A percentile compares a stretch with the other conserved stretches of the same genome.
Evolutionary conservation across 225 moss, liverwort and hornwort genomes (phyloP).

Genomic region (Marchantia polymorpha): DNA sequence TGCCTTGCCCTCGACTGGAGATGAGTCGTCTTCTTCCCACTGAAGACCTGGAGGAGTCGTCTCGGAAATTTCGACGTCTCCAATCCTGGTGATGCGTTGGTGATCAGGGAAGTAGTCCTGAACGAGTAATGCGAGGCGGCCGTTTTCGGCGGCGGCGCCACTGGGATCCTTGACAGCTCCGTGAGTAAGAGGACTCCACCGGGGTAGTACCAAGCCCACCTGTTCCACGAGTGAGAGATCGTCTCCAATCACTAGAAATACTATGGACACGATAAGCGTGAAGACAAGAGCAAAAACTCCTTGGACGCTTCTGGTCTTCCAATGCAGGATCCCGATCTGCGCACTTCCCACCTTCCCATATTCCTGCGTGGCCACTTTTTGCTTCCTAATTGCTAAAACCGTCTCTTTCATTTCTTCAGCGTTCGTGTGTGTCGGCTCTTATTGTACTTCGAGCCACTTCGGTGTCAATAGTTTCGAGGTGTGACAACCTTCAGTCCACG

Average conservation of each 20-base stretch:
- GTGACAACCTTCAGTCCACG: no score
- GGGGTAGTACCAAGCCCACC: not conserved
- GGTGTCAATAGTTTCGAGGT: no score
- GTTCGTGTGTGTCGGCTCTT: not conserved
- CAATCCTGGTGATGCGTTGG: not conserved
- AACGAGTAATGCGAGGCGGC: not conserved
- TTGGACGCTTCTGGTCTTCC: slow-evolving; percentile 15
- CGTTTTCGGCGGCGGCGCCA: not conserved
- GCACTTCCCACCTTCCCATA: not conserved
- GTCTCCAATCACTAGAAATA: slow-evolving; percentile 12
- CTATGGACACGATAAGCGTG: slow-evolving; percentile 2
- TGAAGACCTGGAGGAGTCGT: not conserved
- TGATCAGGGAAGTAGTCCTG: not conserved
- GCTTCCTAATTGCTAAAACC: slow-evolving; percentile 12
- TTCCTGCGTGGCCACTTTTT: not conserved
- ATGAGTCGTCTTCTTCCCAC: not conserved
- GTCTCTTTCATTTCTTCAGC: slow-evolving; percentile 10
- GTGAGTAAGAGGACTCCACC: not conserved
- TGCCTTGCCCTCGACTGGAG: not conserved
- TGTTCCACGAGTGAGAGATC: slow-evolving; percentile 3
- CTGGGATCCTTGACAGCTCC: not conserved
- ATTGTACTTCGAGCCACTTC: no score
- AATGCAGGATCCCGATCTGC: not conserved
- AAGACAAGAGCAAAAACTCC: not conserved
- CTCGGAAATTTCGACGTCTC: not conserved